Evolutionary conservation across 768 basidiomycete genomes (phyloP).

Genomic region (Termitomyces sp.): DNA sequence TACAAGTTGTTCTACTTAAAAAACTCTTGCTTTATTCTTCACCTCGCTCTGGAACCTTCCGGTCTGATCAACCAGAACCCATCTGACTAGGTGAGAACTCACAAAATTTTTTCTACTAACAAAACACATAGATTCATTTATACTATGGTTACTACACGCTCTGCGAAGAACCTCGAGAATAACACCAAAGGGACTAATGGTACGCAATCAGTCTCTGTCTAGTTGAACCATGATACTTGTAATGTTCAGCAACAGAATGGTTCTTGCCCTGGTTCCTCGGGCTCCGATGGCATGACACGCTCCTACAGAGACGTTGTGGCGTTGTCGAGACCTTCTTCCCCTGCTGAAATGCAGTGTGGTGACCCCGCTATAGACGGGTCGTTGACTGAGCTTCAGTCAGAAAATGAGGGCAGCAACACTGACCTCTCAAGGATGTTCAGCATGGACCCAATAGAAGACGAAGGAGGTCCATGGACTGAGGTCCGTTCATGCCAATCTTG

Average conservation of each 20-base stretch:
- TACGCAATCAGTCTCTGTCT: neutral
- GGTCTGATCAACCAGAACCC: neutral
- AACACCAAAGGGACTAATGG: neutral
- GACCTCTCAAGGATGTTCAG: neutral
- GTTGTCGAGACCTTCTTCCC: neutral
- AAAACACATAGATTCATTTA: no score
- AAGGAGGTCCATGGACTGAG: neutral
- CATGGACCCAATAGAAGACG: neutral
- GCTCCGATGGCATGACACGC: neutral
- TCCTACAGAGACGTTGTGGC: neutral
- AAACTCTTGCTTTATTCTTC: neutral
- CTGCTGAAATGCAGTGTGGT: neutral
- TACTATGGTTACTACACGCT: neutral
- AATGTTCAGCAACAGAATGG: neutral
- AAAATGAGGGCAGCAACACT: neutral
- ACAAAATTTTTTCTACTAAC: no score
- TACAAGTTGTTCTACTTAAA: neutral
- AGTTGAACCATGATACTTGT: neutral
- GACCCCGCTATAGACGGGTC: neutral
- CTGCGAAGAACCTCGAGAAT: neutral
- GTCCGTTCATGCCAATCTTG: neutral
- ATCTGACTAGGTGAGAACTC: no score
- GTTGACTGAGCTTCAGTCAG: neutral
- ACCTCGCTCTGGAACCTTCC: neutral
- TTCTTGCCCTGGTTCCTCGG: neutral